Evolutionary conservation across 108 stramenopile species (phyloP).

Genomic region (Nannochloropsis gaditana): DNA sequence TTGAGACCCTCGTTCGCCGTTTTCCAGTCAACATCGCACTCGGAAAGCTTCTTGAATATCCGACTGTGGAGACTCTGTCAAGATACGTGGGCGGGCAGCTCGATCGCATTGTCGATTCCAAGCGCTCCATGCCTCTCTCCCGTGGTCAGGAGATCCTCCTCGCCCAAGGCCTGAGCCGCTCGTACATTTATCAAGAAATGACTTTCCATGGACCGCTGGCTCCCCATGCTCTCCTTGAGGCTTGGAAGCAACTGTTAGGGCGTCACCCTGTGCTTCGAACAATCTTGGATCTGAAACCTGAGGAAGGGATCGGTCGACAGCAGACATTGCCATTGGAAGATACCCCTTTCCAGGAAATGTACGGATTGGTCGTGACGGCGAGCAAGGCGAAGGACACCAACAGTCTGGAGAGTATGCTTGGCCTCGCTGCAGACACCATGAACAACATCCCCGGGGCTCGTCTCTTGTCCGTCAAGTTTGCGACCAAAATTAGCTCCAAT

Average conservation of each 20-base stretch:
- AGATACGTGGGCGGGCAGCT: neutral
- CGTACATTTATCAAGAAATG: conserved; percentile 13
- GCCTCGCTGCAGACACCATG: neutral
- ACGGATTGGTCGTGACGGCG: neutral
- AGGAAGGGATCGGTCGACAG: neutral
- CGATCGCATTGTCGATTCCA: neutral
- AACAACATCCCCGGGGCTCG: neutral
- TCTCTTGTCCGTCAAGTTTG: conserved; percentile 15
- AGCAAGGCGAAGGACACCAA: neutral
- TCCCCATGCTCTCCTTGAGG: neutral
- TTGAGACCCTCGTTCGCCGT: neutral
- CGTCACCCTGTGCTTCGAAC: neutral
- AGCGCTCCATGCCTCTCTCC: neutral
- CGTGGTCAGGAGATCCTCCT: neutral
- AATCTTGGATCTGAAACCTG: conserved; percentile 20
- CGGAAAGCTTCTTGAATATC: conserved; percentile 6
- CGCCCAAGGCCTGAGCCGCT: neutral
- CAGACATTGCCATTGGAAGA: conserved; percentile 13
- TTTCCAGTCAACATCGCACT: conserved; percentile 8
- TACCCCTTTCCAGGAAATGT: neutral
- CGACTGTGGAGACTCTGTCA: neutral
- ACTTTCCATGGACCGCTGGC: neutral
- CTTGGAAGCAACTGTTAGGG: neutral
- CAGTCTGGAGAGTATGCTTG: neutral
- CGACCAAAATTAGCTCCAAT: neutral